These are phyloP conservation scores for Penicillium sp. DNA, from an alignment of 2,329 filamentous ascomycete species.

Conservation along the genomic window DNA sequence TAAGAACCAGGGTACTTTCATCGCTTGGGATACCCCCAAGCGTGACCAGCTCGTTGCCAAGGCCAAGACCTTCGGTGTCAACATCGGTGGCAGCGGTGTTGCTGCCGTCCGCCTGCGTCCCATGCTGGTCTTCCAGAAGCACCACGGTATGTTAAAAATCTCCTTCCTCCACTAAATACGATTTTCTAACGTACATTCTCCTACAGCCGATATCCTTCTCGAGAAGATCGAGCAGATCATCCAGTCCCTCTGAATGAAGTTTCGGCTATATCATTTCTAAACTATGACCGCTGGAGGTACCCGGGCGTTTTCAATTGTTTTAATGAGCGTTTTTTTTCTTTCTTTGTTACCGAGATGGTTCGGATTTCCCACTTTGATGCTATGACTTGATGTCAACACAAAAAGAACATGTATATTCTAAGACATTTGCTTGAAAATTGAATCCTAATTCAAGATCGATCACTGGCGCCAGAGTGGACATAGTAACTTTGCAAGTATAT, in stretches of 20 bases:
- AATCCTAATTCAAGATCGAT: constrained; percentile 9
- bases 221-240: constrained; percentile 75
- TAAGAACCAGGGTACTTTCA: constrained; percentile 85
- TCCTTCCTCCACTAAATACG: neutral
- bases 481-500: neutral
- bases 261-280: constrained; percentile 3
- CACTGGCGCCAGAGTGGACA: neutral
- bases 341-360: constrained; percentile 4
- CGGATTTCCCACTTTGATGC: neutral
- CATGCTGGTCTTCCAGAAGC: constrained; percentile 81
- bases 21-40: constrained; percentile 82
- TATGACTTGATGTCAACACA: constrained; percentile 19
- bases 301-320: constrained; percentile 19
- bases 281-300: constrained; percentile 8
- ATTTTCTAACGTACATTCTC: neutral
- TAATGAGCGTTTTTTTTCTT: constrained; percentile 20
- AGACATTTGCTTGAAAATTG: constrained; percentile 17
- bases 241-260: constrained; percentile 41
- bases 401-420: constrained; percentile 20
- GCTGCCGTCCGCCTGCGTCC: constrained; percentile 75
- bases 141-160: constrained; percentile 42
- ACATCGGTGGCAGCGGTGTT: constrained; percentile 80
- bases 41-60: constrained; percentile 66
- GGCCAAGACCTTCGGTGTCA: constrained; percentile 76
- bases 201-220: constrained; percentile 68